Evolutionary conservation across 1,139 yeast genomes (phyloP).

Genomic region (Zygoascus sp.): DNA sequence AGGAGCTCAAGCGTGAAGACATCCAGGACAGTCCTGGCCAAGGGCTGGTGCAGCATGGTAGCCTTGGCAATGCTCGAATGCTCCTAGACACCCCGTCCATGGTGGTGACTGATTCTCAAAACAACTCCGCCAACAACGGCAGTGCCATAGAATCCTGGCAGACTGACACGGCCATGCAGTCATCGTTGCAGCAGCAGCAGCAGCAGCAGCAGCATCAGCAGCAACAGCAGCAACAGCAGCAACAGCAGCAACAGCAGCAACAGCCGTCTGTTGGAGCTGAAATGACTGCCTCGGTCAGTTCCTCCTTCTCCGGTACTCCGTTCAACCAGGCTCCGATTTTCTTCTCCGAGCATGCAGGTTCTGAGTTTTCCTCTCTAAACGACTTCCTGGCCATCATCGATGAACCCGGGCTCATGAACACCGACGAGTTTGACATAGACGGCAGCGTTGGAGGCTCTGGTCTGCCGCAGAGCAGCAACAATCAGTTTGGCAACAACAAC

Average conservation of each 20-base stretch:
- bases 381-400: slow-evolving; percentile 89
- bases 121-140: slow-evolving; percentile 5
- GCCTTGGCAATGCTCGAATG: background rate
- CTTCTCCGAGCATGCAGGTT: slow-evolving; percentile 87
- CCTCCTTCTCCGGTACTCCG: slow-evolving; percentile 27
- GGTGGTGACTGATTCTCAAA: background rate
- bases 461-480: background rate
- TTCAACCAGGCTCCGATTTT: slow-evolving; percentile 49
- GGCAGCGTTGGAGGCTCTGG: background rate
- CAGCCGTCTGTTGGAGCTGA: no score
- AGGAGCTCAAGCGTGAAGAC: slow-evolving; percentile 11
- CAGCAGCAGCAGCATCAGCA: no score
- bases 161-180: background rate
- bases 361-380: slow-evolving; percentile 85
- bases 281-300: slow-evolving; percentile 23
- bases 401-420: slow-evolving; percentile 46
- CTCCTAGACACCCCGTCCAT: background rate
- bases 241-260: no score
- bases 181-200: slow-evolving; percentile 17
- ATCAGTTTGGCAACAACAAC: slow-evolving; percentile 10
- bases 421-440: slow-evolving; percentile 10
- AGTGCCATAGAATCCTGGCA: slow-evolving; percentile 2
- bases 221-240: no score
- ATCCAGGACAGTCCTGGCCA: background rate
- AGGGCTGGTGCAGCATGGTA: background rate